Evolutionary conservation across 306 rosid species (phyloP), one percentile per base, ranked within the genome.

Genomic region (Trifolium dubium): DNA sequence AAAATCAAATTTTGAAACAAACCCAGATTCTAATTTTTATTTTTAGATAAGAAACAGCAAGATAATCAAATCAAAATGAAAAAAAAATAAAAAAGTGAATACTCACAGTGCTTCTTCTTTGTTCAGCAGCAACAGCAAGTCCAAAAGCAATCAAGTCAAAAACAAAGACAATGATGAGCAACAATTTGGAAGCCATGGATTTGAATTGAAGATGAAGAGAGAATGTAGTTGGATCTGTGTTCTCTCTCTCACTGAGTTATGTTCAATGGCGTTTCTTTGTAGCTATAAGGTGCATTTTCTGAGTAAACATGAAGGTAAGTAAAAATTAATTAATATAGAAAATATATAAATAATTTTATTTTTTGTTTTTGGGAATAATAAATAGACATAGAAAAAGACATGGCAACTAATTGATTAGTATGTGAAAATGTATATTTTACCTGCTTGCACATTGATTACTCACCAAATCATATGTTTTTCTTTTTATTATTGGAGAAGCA

Each of bases 91-190:
- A 51, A 51, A 75, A 39, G 59, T 23, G 59, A 15, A 66, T 19
- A 73, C 93, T 92, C 71, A 95, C 99, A 72, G 90, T 87, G 92
- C 92, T 90, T 87, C 99, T 92, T 76, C 99, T 88, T 81, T 83
- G 99, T 77, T 95, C 99, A 72, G 99, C 99, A 47, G 88, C 96
- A 59, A 95, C 88, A 14, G 98, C 98, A 3, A 95, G 82, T n/a
- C 92, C 98, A 73, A 95, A 90, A 80, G 99, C 99, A 68, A 95
- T 90, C 65, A 90, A 30, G 47, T 95, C 92, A 6, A 92, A 61
- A 67, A 90, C 30, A 71, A 90, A 77, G 69, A 92, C 87, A 1
- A 75, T 18, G 70, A 92, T 87, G 80, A 95, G 72, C 13, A 92
- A 5, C n/a, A 95, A 74, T 84, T 95, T 95, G 8, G 99, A 95